Evolutionary conservation across 2,329 filamentous ascomycete genomes (phyloP).

Genomic region (Spiromastix sp.): DNA sequence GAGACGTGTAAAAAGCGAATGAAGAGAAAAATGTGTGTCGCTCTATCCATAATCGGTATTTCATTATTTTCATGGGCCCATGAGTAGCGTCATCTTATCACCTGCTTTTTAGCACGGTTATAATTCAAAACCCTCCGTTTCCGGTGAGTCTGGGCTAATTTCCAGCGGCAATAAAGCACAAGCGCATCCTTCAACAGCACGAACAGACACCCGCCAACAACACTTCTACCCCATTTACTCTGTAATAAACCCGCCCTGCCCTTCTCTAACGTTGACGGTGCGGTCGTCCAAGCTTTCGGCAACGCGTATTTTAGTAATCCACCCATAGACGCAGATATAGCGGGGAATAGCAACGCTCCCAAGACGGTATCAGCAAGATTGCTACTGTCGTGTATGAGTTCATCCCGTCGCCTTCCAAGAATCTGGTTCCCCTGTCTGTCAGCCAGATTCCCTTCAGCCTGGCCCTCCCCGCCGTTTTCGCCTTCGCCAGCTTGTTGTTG

Average conservation of each 20-base stretch:
- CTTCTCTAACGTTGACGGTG: slow-evolving; percentile 26
- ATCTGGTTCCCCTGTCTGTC: slow-evolving; percentile 13
- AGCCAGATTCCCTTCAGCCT: slow-evolving; percentile 1
- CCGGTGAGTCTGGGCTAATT: slow-evolving; percentile 36
- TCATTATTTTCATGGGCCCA: too few species aligned
- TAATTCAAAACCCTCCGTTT: slow-evolving; percentile 38
- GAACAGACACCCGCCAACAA: slow-evolving; percentile 81
- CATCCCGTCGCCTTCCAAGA: slow-evolving; percentile 33
- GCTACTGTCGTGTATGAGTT: slow-evolving; percentile 43
- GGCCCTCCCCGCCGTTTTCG: slow-evolving; percentile 1
- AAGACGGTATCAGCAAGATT: slow-evolving; percentile 51
- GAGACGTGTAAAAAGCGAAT: not conserved
- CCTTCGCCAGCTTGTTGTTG: slow-evolving; percentile 2
- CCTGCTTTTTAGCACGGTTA: slow-evolving; percentile 31
- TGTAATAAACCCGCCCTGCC: slow-evolving; percentile 60
- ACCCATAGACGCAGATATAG: slow-evolving; percentile 68
- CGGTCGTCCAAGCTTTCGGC: slow-evolving; percentile 56
- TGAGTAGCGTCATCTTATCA: slow-evolving; percentile 1
- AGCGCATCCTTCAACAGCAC: slow-evolving; percentile 68
- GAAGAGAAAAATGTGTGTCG: not conserved
- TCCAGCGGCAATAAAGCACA: slow-evolving; percentile 47
- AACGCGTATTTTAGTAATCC: slow-evolving; percentile 59
- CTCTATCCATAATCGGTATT: too few species aligned
- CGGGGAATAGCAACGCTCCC: slow-evolving; percentile 68
- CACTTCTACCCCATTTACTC: slow-evolving; percentile 76